Percentiles rank a stretch among this genome's conserved stretches.
phyloP scores from a whole-genome alignment of 1,284 basidiomycete genomes.

The Cutaneotrichosporon mucoides region DNA sequence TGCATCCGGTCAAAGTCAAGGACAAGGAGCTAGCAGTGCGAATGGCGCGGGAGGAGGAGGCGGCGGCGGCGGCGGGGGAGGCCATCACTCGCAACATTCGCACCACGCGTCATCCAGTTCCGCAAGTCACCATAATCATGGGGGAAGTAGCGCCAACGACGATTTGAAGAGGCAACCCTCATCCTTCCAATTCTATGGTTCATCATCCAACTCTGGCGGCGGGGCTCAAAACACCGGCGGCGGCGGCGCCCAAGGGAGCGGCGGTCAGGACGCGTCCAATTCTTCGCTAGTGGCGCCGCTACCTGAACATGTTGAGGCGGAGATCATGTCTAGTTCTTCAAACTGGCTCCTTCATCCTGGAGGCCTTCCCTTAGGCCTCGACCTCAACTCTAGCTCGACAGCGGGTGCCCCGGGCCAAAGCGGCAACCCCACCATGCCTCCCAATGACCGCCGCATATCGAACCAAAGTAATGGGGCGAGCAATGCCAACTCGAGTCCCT shows the following conservation, averaged over 20 bases:
- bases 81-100: background rate
- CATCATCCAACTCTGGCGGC: background rate
- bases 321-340: slow-evolving; percentile 1
- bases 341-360: background rate
- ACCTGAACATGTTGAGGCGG: slow-evolving; percentile 11
- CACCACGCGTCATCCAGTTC: background rate
- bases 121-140: background rate
- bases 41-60: background rate
- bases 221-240: background rate
- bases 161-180: background rate
- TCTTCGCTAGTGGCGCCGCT: slow-evolving; percentile 5
- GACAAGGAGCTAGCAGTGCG: background rate
- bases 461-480: no score
- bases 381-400: background rate
- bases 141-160: background rate
- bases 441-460: no score
- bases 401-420: no score
- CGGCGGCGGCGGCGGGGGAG: background rate
- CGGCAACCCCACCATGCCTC: no score
- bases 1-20: background rate
- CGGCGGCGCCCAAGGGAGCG: background rate
- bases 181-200: background rate
- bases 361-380: background rate
- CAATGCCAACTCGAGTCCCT: background rate
- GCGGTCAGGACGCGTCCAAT: background rate